Conservation (phyloP, 306 rosid species). For the Inga oerstediana region DNA sequence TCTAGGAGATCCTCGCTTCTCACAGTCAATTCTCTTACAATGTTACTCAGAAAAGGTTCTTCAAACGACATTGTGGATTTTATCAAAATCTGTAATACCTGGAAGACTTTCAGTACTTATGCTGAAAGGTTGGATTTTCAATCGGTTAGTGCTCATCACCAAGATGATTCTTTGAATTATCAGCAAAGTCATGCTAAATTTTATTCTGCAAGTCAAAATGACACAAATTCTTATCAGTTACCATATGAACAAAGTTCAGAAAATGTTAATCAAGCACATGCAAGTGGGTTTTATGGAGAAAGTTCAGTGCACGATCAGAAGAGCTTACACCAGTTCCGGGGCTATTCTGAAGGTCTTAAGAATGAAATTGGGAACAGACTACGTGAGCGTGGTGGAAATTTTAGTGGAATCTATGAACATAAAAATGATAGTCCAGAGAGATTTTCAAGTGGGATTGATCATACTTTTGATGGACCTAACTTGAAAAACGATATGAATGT, state of each 20-base stretch:
- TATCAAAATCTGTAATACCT: conserved; percentile 27
- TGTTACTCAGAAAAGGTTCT: conserved; percentile 23
- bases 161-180: conserved; percentile 36
- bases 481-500: neutral
- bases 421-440: conserved; percentile 12
- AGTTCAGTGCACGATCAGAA: neutral
- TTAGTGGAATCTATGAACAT: conserved; percentile 30
- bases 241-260: conserved; percentile 9
- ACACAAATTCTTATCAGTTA: conserved; percentile 12
- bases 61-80: neutral
- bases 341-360: neutral
- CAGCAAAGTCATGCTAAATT: conserved; percentile 37
- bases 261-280: conserved; percentile 19
- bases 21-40: conserved; percentile 31
- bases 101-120: conserved; percentile 44
- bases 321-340: conserved; percentile 2
- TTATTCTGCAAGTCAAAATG: conserved; percentile 21
- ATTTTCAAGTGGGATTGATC: neutral
- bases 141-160: conserved; percentile 27
- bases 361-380: neutral
- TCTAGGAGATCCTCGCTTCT: conserved; percentile 34
- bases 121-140: conserved; percentile 48
- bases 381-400: conserved; percentile 25
- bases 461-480: neutral
- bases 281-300: conserved; percentile 2